Percentiles rank a stretch among this genome's conserved stretches.
phyloP scores from a whole-genome alignment of 2,329 filamentous ascomycete genomes.

The Aureobasidium sp. region DNA sequence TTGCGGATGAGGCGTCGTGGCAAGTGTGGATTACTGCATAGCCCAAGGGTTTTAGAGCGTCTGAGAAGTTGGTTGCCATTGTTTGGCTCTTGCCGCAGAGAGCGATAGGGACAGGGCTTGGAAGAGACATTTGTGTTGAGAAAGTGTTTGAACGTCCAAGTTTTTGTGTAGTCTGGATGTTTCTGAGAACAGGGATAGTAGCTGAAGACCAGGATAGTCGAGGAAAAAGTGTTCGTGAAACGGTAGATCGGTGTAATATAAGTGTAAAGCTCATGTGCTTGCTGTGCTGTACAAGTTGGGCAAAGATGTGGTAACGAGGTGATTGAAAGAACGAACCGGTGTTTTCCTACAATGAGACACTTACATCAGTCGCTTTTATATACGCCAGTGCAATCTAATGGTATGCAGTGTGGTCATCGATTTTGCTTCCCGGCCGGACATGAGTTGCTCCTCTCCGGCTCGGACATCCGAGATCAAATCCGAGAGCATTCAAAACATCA shows the following conservation, averaged over 20 bases:
- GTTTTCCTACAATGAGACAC: not conserved
- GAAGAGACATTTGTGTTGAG: conserved; percentile 4
- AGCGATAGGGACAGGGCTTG: conserved; percentile 3
- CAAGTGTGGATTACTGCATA: conserved; percentile 7
- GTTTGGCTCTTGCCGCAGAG: conserved; percentile 10
- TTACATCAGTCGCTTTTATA: not conserved
- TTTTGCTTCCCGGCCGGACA: not conserved
- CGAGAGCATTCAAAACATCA: not conserved
- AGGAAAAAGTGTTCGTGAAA: not conserved
- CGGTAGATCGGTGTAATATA: not conserved
- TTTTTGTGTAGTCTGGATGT: not conserved
- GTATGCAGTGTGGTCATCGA: conserved; percentile 12
- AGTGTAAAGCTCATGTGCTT: not conserved
- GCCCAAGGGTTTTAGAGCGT: too few relatives aligned
- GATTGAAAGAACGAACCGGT: not conserved
- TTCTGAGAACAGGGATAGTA: too few relatives aligned
- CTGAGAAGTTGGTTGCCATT: conserved; percentile 4
- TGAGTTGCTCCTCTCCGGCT: conserved; percentile 5
- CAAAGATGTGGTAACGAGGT: not conserved
- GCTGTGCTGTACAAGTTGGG: not conserved
- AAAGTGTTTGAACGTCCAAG: not conserved
- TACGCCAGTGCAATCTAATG: not conserved
- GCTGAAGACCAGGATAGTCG: not conserved
- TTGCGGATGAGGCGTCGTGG: not conserved
- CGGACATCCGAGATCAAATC: not conserved